Base-by-base conservation (phyloP, 2,329 filamentous ascomycete species). In the Scolecobasidium constrictum region DNA sequence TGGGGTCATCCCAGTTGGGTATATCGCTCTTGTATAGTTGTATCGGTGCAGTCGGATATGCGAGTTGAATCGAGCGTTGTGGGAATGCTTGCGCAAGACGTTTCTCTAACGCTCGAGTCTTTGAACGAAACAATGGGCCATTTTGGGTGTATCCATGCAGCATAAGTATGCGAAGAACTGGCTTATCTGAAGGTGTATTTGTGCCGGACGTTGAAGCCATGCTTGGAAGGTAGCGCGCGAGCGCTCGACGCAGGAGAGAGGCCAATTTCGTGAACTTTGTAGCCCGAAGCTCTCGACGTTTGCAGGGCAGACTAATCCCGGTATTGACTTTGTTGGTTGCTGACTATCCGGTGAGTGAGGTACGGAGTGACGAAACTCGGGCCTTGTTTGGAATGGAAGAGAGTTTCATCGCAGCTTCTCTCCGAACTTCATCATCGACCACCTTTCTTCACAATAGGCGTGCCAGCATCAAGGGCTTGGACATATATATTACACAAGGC, bases 81-180 rank as follows among this genome's bases (percentile, higher is more conserved):
- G 77, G 73, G 49, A 95, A 82, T 20, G 77, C 66, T 57, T 94
- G 94, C 47, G 69, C 62, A 45, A 95, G 73, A 42, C 81, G 69
- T 62, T 95, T 94, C 53, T 87, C 78, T 1, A 95, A 70, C 9
- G 86, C 86, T 60, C 86, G 84, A 36, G 86, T 93, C 67, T 95
- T 95, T 60, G 81, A 76, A 58, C 78, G 81, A 74, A 95, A 95
- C 49, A 87, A 69, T 3, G 80, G 63, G 3, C 88, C 87, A 20
- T 85, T 93, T 69, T 96, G 90, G 5, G 90, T 94, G 73, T 80
- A 95, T 62, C 90, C 83, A 53, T 72, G 68, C 11, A 72, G 63
- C 67, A 69, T 69, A 46, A 72, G 59, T 47, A 72, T 59, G 40
- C 64, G 64, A 46, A 72, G 58, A 23, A 59, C 57, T 52, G 54